These are phyloP conservation scores for Termitomyces sp. DNA, from an alignment of 1,284 basidiomycete genomes.

Conservation along the genomic window DNA sequence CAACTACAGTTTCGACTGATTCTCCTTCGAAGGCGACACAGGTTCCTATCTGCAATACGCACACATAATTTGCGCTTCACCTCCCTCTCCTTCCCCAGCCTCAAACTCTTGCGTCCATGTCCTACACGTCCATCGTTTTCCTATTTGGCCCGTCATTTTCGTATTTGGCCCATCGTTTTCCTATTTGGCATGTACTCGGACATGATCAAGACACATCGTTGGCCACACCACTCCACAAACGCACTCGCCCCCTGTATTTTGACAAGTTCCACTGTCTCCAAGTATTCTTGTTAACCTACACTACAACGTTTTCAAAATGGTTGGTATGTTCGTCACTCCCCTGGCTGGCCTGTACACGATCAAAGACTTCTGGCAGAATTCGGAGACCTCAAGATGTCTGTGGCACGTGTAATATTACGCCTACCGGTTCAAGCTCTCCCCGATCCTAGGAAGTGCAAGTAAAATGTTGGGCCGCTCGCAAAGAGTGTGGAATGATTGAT, in stretches of 20 bases:
- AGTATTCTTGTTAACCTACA: too few relatives aligned
- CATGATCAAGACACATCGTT: constrained; percentile 80
- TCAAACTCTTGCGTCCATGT: constrained; percentile 62
- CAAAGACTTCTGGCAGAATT: constrained; percentile 98
- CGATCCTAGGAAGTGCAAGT: constrained; percentile 67
- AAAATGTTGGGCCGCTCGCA: constrained; percentile 88
- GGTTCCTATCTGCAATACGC: constrained; percentile 96
- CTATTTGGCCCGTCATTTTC: too few relatives aligned
- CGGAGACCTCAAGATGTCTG: constrained; percentile 89
- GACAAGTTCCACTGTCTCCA: too few relatives aligned
- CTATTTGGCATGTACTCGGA: constrained; percentile 89
- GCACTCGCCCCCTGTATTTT: too few relatives aligned
- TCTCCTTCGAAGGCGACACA: constrained; percentile 96
- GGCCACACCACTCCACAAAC: too few relatives aligned
- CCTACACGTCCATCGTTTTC: constrained; percentile 82
- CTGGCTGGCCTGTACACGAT: constrained; percentile 95
- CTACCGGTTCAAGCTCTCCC: not conserved
- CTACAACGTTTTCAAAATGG: too few relatives aligned
- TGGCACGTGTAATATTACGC: constrained; percentile 48
- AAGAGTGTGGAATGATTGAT: constrained; percentile 86
- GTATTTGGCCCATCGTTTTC: too few relatives aligned
- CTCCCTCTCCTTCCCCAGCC: constrained; percentile 74
- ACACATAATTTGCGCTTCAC: constrained; percentile 91
- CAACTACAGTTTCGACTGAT: constrained; percentile 95
- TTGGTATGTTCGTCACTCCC: constrained; percentile 93